Conservation (phyloP, 352 stramenopile species). For the Globisporangium middletonii region DNA sequence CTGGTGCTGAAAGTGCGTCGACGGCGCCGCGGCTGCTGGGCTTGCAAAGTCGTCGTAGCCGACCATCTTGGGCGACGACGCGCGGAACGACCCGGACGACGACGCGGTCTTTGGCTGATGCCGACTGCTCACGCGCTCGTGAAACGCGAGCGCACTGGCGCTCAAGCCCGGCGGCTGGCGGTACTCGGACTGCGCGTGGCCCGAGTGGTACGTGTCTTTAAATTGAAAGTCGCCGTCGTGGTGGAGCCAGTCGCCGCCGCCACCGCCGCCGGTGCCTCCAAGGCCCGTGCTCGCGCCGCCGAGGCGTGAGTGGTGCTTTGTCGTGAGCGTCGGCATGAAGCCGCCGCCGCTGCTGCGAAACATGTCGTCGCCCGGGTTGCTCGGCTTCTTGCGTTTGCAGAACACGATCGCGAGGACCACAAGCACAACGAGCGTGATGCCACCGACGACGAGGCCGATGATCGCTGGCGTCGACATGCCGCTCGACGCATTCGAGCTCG, state of each 20-base stretch:
- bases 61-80: slow-evolving; percentile 13
- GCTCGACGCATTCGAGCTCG: slow-evolving; percentile 4
- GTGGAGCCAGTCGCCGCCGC: slow-evolving; percentile 43
- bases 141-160: slow-evolving; percentile 57
- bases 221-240: slow-evolving; percentile 40
- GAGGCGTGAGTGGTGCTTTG: slow-evolving; percentile 47
- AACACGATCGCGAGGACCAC: slow-evolving; percentile 57
- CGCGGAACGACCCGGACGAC: slow-evolving; percentile 41
- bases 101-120: slow-evolving; percentile 54
- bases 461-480: slow-evolving; percentile 36
- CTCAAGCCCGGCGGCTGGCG: slow-evolving; percentile 44
- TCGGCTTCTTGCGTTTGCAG: slow-evolving; percentile 34
- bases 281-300: not conserved
- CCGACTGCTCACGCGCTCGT: slow-evolving; percentile 39
- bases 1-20: slow-evolving; percentile 3
- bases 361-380: slow-evolving; percentile 33
- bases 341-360: slow-evolving; percentile 43
- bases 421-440: slow-evolving; percentile 29
- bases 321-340: slow-evolving; percentile 42
- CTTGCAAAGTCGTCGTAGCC: slow-evolving; percentile 19
- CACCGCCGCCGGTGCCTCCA: not conserved
- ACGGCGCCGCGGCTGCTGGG: not conserved
- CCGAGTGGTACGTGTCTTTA: slow-evolving; percentile 43
- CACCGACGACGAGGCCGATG: slow-evolving; percentile 41
- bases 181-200: slow-evolving; percentile 22